A percentile compares a stretch with the other conserved stretches of the same genome.
phyloP scores from a whole-genome alignment of 805 yeast species.

The Kockiozyma suomiensis region DNA sequence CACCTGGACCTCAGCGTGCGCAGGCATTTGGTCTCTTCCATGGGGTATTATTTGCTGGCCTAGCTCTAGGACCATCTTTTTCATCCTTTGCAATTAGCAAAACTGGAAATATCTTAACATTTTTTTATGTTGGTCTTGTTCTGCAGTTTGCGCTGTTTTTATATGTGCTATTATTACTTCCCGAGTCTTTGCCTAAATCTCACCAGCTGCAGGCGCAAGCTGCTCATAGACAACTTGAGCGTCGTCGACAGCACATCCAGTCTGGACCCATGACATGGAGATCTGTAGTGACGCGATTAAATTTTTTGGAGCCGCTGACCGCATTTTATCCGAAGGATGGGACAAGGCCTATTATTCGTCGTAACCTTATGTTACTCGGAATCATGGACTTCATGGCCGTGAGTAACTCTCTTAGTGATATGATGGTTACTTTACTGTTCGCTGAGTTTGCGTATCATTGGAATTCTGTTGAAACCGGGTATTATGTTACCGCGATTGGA shows the following conservation, averaged over 20 bases:
- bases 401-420: conserved; percentile 17
- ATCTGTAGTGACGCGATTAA: conserved; percentile 4
- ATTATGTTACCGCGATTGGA: conserved; percentile 39
- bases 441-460: conserved; percentile 39
- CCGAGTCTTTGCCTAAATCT: conserved; percentile 20
- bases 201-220: conserved; percentile 12
- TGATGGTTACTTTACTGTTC: conserved; percentile 26
- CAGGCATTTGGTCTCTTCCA: conserved; percentile 28
- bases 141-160: conserved; percentile 13
- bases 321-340: conserved; percentile 29
- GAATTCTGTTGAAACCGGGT: conserved; percentile 42
- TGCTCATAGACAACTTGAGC: conserved; percentile 9
- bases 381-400: conserved; percentile 17
- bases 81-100: conserved; percentile 13
- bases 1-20: conserved; percentile 24
- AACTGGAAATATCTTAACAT: conserved; percentile 19
- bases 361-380: conserved; percentile 20
- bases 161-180: conserved; percentile 16
- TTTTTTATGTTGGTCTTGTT: conserved; percentile 22
- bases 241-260: neutral
- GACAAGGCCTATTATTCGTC: conserved; percentile 17
- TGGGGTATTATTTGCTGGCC: conserved; percentile 21
- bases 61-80: conserved; percentile 30
- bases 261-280: conserved; percentile 1
- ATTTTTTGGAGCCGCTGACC: conserved; percentile 14